phyloP scores from a whole-genome alignment of 2,329 filamentous ascomycete species.

The Cladosporium sphaerospermum region DNA sequence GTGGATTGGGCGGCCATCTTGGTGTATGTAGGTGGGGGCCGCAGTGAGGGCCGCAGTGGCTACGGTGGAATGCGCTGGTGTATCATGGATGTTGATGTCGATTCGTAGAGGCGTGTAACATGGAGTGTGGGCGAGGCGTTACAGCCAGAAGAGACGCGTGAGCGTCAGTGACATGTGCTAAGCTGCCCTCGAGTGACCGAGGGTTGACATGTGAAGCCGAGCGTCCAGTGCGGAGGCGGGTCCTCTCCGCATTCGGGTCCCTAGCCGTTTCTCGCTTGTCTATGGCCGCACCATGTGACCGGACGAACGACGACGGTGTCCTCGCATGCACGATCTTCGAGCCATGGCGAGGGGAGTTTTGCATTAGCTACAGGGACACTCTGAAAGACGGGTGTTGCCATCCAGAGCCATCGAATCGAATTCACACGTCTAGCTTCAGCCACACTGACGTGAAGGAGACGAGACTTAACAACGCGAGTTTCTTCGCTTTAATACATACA shows the following conservation, averaged over 20 bases:
- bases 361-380: too few species aligned
- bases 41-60: not conserved
- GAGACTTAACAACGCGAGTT: too few species aligned
- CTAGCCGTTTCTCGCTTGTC: too few species aligned
- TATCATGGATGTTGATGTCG: not conserved
- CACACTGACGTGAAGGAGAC: too few species aligned
- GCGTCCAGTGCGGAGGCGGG: not conserved
- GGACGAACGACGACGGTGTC: too few species aligned
- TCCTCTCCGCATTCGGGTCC: not conserved
- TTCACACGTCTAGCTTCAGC: too few species aligned
- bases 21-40: constrained; percentile 1
- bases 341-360: too few species aligned
- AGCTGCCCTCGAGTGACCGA: not conserved
- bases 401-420: too few species aligned
- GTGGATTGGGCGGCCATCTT: constrained; percentile 85
- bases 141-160: not conserved
- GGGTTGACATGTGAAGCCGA: constrained; percentile 5
- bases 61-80: constrained; percentile 3
- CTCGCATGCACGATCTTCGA: too few species aligned
- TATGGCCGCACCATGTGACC: too few species aligned
- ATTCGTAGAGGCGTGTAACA: not conserved
- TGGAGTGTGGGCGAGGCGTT: not conserved
- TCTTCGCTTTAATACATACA: too few species aligned
- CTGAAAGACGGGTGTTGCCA: too few species aligned
- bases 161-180: constrained; percentile 1